phyloP scores from a whole-genome alignment of 768 basidiomycete species.

The Atractiella rhizophila region DNA sequence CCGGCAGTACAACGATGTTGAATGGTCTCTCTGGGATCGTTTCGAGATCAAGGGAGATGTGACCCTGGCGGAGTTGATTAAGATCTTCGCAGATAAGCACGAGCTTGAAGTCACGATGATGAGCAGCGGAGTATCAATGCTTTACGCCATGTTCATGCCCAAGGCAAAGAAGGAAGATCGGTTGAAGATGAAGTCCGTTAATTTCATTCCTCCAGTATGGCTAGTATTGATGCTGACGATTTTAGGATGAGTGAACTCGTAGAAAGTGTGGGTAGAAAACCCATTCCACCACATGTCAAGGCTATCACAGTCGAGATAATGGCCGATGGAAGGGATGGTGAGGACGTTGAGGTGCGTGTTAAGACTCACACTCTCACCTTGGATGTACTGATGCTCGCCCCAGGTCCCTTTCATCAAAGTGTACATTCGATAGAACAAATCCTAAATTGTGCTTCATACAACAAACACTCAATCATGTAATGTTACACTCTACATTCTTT shows the following conservation, averaged over 20 bases:
- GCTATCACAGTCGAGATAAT: conserved; percentile 81
- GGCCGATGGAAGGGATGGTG: conserved; percentile 70
- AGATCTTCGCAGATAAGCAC: conserved; percentile 61
- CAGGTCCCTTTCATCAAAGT: conserved; percentile 69
- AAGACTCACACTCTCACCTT: too few species aligned
- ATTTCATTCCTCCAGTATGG: conserved; percentile 13
- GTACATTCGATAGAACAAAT: conserved; percentile 2
- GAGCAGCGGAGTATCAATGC: conserved; percentile 59
- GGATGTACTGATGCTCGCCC: neutral
- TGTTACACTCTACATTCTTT: too few species aligned
- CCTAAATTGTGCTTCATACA: too few species aligned
- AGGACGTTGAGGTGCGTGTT: conserved; percentile 61
- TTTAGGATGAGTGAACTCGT: conserved; percentile 72
- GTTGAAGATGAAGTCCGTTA: conserved; percentile 24
- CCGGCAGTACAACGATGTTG: conserved; percentile 41
- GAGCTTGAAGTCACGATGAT: conserved; percentile 81
- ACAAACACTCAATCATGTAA: too few species aligned
- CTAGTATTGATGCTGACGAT: neutral
- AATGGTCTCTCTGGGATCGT: conserved; percentile 97
- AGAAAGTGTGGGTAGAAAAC: conserved; percentile 82
- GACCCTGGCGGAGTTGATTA: conserved; percentile 55
- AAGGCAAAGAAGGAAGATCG: conserved; percentile 43
- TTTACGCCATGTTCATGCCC: conserved; percentile 81
- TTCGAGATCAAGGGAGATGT: conserved; percentile 79
- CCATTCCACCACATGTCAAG: conserved; percentile 54